These are phyloP conservation scores for Cladobotryum protrusum DNA, from an alignment of 2,329 filamentous ascomycete species.

Conservation along the genomic window DNA sequence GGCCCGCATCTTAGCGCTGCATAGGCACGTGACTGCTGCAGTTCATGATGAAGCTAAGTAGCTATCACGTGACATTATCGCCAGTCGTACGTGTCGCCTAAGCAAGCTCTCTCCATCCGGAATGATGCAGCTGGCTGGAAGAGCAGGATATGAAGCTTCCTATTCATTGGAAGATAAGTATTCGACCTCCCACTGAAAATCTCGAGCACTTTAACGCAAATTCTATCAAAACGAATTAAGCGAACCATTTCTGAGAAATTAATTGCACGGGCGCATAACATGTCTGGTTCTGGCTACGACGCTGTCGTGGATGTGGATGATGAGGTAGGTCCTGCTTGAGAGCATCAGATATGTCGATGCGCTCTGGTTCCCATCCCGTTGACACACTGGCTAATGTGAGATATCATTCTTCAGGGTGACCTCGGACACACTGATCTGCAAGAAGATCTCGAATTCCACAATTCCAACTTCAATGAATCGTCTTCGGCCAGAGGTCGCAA, in stretches of 20 bases:
- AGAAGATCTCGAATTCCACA: slow-evolving; percentile 98
- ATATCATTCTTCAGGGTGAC: slow-evolving; percentile 63
- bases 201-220: background rate
- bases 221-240: background rate
- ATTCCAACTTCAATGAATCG: slow-evolving; percentile 71
- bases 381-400: slow-evolving; percentile 15
- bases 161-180: background rate
- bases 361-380: slow-evolving; percentile 5
- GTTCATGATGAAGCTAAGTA: background rate
- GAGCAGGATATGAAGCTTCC: background rate
- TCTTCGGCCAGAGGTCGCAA: slow-evolving; percentile 41
- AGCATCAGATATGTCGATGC: too few relatives aligned
- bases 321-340: slow-evolving; percentile 54
- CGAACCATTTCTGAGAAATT: background rate
- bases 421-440: slow-evolving; percentile 96
- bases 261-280: slow-evolving; percentile 30
- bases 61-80: slow-evolving; percentile 6
- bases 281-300: slow-evolving; percentile 88
- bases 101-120: background rate
- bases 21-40: too few relatives aligned
- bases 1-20: too few relatives aligned
- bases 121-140: background rate
- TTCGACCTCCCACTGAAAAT: background rate
- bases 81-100: background rate
- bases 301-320: slow-evolving; percentile 97